These are phyloP conservation scores for Camelina laxa DNA, from an alignment of 345 rosid species.

Conservation along the genomic window DNA sequence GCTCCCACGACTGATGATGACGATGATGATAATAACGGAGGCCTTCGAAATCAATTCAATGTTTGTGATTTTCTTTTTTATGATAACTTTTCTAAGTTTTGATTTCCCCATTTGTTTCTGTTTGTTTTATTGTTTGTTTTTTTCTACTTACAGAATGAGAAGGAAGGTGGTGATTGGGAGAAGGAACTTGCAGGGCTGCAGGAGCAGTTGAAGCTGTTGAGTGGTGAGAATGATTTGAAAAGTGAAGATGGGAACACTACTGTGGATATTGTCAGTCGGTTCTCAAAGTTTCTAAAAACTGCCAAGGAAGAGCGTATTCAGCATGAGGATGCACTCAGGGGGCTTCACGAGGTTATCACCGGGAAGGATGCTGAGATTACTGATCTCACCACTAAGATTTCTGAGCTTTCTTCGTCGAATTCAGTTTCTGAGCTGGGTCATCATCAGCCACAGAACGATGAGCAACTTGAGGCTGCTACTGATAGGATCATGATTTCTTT, in stretches of 20 bases:
- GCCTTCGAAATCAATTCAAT: conserved; percentile 44
- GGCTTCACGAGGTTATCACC: conserved; percentile 49
- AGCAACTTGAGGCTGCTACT: conserved; percentile 54
- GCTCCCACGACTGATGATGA: conserved; percentile 46
- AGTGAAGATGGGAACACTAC: conserved; percentile 44
- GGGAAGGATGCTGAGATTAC: conserved; percentile 62
- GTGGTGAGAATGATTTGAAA: conserved; percentile 32
- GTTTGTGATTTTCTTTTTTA: conserved; percentile 33
- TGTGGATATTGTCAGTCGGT: conserved; percentile 49
- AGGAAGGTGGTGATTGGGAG: conserved; percentile 41
- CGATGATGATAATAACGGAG: conserved; percentile 44
- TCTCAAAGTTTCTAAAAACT: conserved; percentile 53
- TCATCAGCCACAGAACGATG: conserved; percentile 41
- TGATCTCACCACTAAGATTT: conserved; percentile 58
- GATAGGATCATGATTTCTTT: conserved; percentile 71
- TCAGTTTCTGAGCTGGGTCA: conserved; percentile 28
- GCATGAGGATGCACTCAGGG: conserved; percentile 50
- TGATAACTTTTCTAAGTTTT: neutral
- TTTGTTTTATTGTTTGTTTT: conserved; percentile 28
- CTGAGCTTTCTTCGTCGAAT: conserved; percentile 49
- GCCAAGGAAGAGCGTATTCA: conserved; percentile 52
- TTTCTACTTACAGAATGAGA: conserved; percentile 57
- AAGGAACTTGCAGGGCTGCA: conserved; percentile 53
- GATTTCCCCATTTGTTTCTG: neutral
- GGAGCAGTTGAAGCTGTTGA: conserved; percentile 52